Evolutionary conservation across 1,139 yeast species (phyloP), one percentile per base, ranked within the genome.

Genomic region (Sugiyamaella sp.): DNA sequence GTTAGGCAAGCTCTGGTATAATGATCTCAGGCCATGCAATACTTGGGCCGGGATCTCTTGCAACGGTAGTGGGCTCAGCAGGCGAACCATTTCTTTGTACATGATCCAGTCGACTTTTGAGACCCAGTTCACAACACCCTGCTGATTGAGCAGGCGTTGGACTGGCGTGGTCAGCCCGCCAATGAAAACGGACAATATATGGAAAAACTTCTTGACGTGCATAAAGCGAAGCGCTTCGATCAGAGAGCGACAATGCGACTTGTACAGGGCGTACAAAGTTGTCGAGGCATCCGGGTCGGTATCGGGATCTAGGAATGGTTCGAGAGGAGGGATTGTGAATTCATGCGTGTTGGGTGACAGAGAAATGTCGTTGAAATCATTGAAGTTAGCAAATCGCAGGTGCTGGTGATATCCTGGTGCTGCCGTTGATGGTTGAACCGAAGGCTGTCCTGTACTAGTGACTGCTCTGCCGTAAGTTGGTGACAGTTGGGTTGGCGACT

Each of bases 141-240:
- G 80, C 9, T 79, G 72, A 12, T 76, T 74, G 62, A 85, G 80
- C 17, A 89, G 71, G 60, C 80, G 80, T 64, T 80, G 80, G 35
- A 85, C 86, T 1, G 89, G 89, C 0, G 82, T 75, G 0, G 93
- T 82, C 52, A 88, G 74, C 1, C 82, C 77, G 9, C 84, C 77
- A 51, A 79, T 78, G 68, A 87, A 87, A 5, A 80, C 74, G 12
- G 75, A 67, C 51, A 86, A 71, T 27, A 80, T 73, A 16, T 79
- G 72, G 54, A 84, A 78, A 39, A 89, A 71, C 63, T 80, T 80
- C 57, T 81, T 81, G 54, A 85, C 70, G 58, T 85, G 87, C 82
- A 88, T 80, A 65, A 76, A 84, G 60, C 95, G 75, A 58, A 89
- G 71, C 44, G 82, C 75, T 60, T 86, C 89, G 58, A 86, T 80